A percentile compares a stretch with the other conserved stretches of the same genome.
Conservation (phyloP, 352 stramenopile species). For the Globisporangium okanoganense region DNA sequence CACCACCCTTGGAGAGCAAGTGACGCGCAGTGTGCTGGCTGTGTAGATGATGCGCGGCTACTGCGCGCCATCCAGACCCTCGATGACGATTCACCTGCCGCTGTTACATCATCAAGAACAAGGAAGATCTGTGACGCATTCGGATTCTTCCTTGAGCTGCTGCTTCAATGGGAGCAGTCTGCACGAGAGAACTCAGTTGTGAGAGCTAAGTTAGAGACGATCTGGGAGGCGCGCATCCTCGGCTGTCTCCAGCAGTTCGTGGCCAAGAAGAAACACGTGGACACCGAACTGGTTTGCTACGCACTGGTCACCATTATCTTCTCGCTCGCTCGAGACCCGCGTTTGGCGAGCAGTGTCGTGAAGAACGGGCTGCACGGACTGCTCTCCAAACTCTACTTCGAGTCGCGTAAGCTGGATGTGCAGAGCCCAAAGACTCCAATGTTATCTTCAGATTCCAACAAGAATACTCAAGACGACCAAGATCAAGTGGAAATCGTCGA, state of each 20-base stretch:
- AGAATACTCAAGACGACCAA: background rate
- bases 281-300: conserved; percentile 19
- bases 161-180: conserved; percentile 18
- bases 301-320: conserved; percentile 36
- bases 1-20: background rate
- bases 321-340: conserved; percentile 27
- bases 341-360: conserved; percentile 29
- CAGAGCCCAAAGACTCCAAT: background rate
- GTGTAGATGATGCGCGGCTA: conserved; percentile 27
- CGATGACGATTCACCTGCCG: conserved; percentile 12
- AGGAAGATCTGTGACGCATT: conserved; percentile 17
- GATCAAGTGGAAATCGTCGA: conserved; percentile 12
- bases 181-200: background rate
- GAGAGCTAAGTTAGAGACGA: conserved; percentile 22
- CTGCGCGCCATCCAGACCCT: conserved; percentile 40
- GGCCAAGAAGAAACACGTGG: conserved; percentile 2
- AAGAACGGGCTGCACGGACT: conserved; percentile 38
- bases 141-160: conserved; percentile 27
- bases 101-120: background rate
- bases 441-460: background rate
- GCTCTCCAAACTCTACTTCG: conserved; percentile 20
- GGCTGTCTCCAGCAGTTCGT: conserved; percentile 36
- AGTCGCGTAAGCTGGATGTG: background rate
- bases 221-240: conserved; percentile 33
- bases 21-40: background rate